These are phyloP conservation scores for Penicillium brevicompactum DNA, from an alignment of 2,329 filamentous ascomycete species.

Conservation along the genomic window DNA sequence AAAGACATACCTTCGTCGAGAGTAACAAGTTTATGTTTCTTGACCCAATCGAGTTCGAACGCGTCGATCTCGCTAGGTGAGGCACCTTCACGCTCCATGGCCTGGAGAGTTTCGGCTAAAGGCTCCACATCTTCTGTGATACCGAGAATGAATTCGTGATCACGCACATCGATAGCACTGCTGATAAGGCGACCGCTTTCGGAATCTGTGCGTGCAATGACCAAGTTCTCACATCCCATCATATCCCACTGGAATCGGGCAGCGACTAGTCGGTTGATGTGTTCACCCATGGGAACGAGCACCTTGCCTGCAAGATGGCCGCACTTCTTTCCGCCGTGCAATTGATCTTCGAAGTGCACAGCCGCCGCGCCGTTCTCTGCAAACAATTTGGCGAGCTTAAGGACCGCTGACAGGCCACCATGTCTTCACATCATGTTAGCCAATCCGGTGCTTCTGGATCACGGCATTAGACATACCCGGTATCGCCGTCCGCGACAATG, in stretches of 20 bases:
- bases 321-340: conserved; percentile 98
- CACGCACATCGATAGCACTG: conserved; percentile 87
- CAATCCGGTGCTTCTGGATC: background rate
- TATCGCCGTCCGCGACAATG: conserved; percentile 95
- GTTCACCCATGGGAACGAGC: conserved; percentile 87
- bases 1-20: conserved; percentile 72
- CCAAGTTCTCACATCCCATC: conserved; percentile 93
- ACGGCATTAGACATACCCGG: conserved; percentile 55
- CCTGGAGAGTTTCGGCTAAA: conserved; percentile 83
- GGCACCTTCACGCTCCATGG: conserved; percentile 82
- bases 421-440: conserved; percentile 57
- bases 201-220: conserved; percentile 93
- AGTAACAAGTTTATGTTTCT: conserved; percentile 78
- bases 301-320: conserved; percentile 96
- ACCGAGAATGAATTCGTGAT: conserved; percentile 96
- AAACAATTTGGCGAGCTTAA: conserved; percentile 96
- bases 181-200: conserved; percentile 90
- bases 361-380: conserved; percentile 95
- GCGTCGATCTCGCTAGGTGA: conserved; percentile 77
- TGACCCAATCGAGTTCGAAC: conserved; percentile 87
- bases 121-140: conserved; percentile 77
- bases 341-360: conserved; percentile 96
- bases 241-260: conserved; percentile 97
- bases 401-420: conserved; percentile 85
- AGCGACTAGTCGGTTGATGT: conserved; percentile 92